Percentiles rank a stretch among this genome's conserved stretches.
Evolutionary conservation across 441 rosid species (phyloP).

Genomic region (Arabidopsis lyrata): DNA sequence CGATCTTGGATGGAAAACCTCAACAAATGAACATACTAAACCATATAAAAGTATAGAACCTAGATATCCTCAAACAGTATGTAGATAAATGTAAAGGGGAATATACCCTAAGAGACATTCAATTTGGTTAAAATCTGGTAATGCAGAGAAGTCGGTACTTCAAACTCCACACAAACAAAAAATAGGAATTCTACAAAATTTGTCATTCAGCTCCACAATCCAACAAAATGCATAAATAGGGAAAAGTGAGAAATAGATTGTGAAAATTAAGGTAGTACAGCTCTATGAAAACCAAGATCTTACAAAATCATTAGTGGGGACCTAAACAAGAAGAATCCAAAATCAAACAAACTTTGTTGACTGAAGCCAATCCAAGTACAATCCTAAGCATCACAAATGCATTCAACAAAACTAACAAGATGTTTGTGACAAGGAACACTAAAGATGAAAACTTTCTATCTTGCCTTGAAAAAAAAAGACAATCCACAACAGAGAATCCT

Average conservation of each 20-base stretch:
- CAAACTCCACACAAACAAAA: constrained; percentile 4
- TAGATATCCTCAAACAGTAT: constrained; percentile 14
- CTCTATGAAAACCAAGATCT: constrained; percentile 26
- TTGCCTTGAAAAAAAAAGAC: not conserved
- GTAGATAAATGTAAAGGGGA: not conserved
- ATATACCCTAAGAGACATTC: not conserved
- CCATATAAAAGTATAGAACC: not conserved
- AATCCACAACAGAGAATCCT: not conserved
- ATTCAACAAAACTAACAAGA: constrained; percentile 24
- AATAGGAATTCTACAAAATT: not conserved
- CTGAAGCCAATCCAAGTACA: constrained; percentile 33
- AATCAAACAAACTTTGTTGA: constrained; percentile 32
- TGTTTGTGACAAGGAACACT: constrained; percentile 8
- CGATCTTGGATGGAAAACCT: constrained; percentile 13
- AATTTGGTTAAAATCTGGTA: constrained; percentile 19
- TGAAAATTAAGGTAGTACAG: constrained; percentile 33
- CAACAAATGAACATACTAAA: constrained; percentile 15
- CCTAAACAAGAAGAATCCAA: constrained; percentile 43
- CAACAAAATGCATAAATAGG: constrained; percentile 35
- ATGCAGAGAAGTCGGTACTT: constrained; percentile 12
- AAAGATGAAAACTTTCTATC: constrained; percentile 8
- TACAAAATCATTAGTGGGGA: constrained; percentile 38
- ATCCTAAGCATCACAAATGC: constrained; percentile 21
- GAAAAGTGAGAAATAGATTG: not conserved
- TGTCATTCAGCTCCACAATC: constrained; percentile 35